Evolutionary conservation across 805 yeast genomes (phyloP), one percentile per base, ranked within the genome.

Genomic region (Blastobotrys chiropterorum): DNA sequence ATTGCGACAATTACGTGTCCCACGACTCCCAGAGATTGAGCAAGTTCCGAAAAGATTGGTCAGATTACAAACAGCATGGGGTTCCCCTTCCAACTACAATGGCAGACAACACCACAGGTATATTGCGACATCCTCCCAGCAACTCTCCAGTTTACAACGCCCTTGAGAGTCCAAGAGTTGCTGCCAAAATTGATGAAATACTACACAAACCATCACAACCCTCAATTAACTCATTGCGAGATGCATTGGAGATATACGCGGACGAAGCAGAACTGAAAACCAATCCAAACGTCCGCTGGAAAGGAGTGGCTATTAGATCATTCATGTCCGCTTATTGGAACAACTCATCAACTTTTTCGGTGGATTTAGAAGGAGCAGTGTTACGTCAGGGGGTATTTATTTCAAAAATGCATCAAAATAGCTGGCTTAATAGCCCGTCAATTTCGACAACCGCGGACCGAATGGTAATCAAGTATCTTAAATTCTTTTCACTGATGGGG

Each of bases 371-470:
- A 11, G 54, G 50, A 1, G 61, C 60, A 2, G 57, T 58, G 11
- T n/a, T 51, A 3, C 58, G 59, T 2, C 61, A 59, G 47, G 40
- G 56, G 16, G 16, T 51, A 8, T 59, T 57, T 49, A 42, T 51
- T 3, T 56, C 53, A n/a, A 53, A 49, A 34, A 58, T 59, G 58
- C 51, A 54, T n/a, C 49, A 51, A 7, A 22, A 56, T 30, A 56
- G 49, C 16, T 59, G 60, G 58, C 17, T 53, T 13, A 43, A 49
- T 19, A 51, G 56, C 15, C 62, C 63, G 19, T 44, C 58, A 4
- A 43, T 53, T 15, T 16, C 7, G n/a, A 11, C 47, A 13, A 51
- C 55, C 1, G 31, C 57, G 20, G n/a, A 52, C 14, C 42, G 55
- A 2, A 31, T 45, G 2, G 45, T 52, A 3, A 50, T 44, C 15